Conservation (phyloP, 2,329 filamentous ascomycete genomes). For the Xylaria sp. region DNA sequence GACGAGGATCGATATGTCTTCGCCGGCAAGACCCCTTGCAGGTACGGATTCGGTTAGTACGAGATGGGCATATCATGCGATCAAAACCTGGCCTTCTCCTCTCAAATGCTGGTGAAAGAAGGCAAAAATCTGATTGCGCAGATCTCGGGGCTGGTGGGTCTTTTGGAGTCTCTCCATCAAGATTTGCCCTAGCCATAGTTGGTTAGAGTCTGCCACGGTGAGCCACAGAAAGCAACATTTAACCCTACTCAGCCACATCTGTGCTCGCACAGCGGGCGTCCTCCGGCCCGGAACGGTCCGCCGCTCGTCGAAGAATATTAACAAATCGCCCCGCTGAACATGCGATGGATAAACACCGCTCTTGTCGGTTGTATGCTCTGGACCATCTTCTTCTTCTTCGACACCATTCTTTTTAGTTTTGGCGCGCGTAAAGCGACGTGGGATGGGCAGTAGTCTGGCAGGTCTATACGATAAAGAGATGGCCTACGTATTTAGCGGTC, state of each 20-base stretch:
- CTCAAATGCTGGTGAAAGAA: not conserved
- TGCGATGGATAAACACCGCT: too few species aligned
- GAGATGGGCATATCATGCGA: too few species aligned
- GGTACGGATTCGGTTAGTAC: too few species aligned
- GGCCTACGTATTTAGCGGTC: not conserved
- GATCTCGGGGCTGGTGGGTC: not conserved
- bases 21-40: constrained; percentile 8
- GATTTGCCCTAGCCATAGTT: not conserved
- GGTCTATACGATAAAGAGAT: not conserved
- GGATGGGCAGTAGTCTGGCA: not conserved
- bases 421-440: not conserved
- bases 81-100: not conserved
- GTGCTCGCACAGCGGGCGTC: not conserved
- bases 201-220: not conserved
- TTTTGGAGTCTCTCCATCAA: not conserved
- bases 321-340: not conserved
- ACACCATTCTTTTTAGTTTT: not conserved
- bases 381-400: not conserved
- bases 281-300: not conserved
- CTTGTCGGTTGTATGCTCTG: too few species aligned
- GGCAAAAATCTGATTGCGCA: not conserved
- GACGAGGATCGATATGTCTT: constrained; percentile 18
- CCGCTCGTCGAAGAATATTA: not conserved
- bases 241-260: not conserved
- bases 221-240: not conserved